Base-by-base conservation (phyloP, 1,284 basidiomycete species). In the Violaceomyces palustris region DNA sequence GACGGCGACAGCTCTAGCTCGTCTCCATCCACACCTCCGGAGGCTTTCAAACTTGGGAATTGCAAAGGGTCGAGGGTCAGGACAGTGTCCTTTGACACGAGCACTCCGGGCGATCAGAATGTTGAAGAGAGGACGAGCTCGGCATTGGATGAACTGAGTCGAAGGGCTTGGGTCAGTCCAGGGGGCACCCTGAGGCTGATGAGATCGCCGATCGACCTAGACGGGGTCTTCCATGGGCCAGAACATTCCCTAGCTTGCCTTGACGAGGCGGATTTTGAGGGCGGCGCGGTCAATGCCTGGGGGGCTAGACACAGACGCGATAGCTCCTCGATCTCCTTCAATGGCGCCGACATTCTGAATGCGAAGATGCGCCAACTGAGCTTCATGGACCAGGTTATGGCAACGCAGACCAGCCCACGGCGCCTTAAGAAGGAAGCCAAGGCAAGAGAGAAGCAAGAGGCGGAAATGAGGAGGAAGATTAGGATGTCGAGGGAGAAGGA, bases 311-410 rank as follows among this genome's bases (percentile, higher is more conserved):
- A 50, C 24, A 37, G 50, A 27, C 50, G 58, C 15, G 45, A 37
- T 11, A 48, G 47, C 47, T 9, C 27, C 27, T 59, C 56, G 19
- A n/a, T 25, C 24, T 24, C 22, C 15, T 23, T 22, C 21, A 25
- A 24, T 11, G 21, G 15, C 14, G 35, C 49, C n/a, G 58, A 61
- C 6, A 36, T 42, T 26, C 34, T 60, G 12, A 49, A 64, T 39
- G 45, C 49, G 42, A 58, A 53, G 50, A 63, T 69, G 56, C 62
- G 64, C 42, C 46, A 55, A 15, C 58, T 69, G 31, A 63, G 54
- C 50, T 52, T 71, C 24, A 47, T 71, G 35, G 68, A 71, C 41
- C 65, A 64, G 35, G 43, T 71, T 45, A 71, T 71, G 68, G 42
- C 61, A 17, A 52, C 54, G 41, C 60, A 69, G 34, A 58, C 51